Evolutionary conservation across 2,329 filamentous ascomycete species (phyloP), one percentile per base, ranked within the genome.

Genomic region (Cercospora sp.): DNA sequence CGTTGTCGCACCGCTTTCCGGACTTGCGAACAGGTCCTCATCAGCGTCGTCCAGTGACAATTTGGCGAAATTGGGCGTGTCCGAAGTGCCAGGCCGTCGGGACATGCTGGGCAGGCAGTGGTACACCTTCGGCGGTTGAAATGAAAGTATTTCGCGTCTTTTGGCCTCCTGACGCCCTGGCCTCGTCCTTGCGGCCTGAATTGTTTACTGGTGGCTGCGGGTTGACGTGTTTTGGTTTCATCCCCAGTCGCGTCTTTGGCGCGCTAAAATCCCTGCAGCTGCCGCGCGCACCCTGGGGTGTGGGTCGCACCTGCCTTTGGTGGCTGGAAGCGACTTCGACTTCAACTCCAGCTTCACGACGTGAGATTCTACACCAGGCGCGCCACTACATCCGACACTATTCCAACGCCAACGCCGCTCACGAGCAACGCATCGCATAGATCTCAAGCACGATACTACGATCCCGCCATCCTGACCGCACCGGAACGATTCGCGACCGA

Each of bases 1-100:
- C 60, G 70, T 77, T 67, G 69, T 79, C 71, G 77, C 82, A 80
- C 72, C 78, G 73, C 74, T 77, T 71, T 73, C 76, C 26, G 86
- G 86, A 10, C 86, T 88, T 62, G 86, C 83, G 78, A 88, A 88
- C 55, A 89, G 81, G 67, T 85, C 84, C 71, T 87, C 85, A 16
- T 83, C 82, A 68, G 86, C 82, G 68, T 81, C 82, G 65, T 85
- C 83, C 74, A 87, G 82, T 72, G 85, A 81, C 31, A 78, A 71
- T 60, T 74, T 73, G 61, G 68, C 73, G 33, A 78, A 67, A 63
- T 78, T 72, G 33, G 73, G 75, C 16, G 73, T 67, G 51, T 75
- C 73, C 36, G 66, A 63, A 18, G 71, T 60, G 58, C 65, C 68
- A 10, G 58, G 67, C 16, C 45, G 40, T 65, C 74, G 75, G 7